phyloP scores from a whole-genome alignment of 371 early-diverging fungal species.

The Synchytrium microbalum region DNA sequence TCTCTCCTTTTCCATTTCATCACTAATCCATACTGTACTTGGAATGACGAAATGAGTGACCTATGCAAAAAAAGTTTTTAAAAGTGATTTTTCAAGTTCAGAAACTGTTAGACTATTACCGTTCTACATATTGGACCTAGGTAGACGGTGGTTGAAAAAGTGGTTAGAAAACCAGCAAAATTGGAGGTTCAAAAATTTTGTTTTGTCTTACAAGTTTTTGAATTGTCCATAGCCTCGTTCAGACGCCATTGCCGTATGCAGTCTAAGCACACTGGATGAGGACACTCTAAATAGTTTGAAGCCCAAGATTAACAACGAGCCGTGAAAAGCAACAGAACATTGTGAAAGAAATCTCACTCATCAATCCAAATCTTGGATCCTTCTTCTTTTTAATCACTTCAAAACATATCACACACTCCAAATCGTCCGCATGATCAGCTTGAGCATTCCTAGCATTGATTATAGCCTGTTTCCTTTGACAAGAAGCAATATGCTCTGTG shows the following conservation, averaged over 20 bases:
- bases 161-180: constrained; percentile 25
- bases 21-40: constrained; percentile 36
- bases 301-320: neutral
- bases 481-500: constrained; percentile 21
- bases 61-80: too few species aligned
- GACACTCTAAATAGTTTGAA: constrained; percentile 30
- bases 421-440: constrained; percentile 21
- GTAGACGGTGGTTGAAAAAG: constrained; percentile 39
- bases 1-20: constrained; percentile 30
- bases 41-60: constrained; percentile 44
- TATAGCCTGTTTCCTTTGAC: constrained; percentile 5
- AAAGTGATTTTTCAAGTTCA: too few species aligned
- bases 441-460: neutral
- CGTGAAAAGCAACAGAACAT: neutral
- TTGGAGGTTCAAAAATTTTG: constrained; percentile 13
- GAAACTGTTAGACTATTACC: too few species aligned
- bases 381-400: constrained; percentile 33
- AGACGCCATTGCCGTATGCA: constrained; percentile 48
- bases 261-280: constrained; percentile 47
- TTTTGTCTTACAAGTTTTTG: constrained; percentile 15
- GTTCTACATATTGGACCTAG: too few species aligned
- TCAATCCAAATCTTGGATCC: constrained; percentile 46
- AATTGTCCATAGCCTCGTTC: constrained; percentile 32
- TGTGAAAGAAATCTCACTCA: constrained; percentile 25
- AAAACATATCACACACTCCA: constrained; percentile 51